Percentiles rank a stretch among this genome's conserved stretches.
Evolutionary conservation across 768 basidiomycete species (phyloP).

Genomic region (Aureoboletus auriporus): DNA sequence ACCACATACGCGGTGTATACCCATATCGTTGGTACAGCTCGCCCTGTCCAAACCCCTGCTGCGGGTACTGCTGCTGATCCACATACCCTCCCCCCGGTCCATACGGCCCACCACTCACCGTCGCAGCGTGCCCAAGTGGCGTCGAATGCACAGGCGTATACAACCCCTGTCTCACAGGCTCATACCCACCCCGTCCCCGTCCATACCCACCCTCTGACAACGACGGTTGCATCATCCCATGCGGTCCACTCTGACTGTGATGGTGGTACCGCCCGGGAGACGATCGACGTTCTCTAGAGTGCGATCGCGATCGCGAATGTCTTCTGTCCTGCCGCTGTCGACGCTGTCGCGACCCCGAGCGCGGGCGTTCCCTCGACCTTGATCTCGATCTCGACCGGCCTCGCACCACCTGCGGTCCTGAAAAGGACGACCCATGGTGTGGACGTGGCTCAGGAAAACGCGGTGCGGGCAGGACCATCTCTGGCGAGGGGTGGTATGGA

Average conservation of each 20-base stretch:
- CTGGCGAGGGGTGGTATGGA: slow-evolving; percentile 1
- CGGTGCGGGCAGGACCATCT: background rate
- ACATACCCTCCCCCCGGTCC: background rate
- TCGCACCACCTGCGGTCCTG: too few species aligned
- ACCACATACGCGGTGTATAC: slow-evolving; percentile 34
- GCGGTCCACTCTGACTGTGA: background rate
- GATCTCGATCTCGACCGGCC: too few species aligned
- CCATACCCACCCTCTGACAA: background rate
- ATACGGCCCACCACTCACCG: background rate
- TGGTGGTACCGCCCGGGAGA: background rate
- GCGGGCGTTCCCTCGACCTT: slow-evolving; percentile 5
- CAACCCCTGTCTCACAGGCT: background rate
- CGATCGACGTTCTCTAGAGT: background rate
- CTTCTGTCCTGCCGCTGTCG: too few species aligned
- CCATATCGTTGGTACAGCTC: background rate
- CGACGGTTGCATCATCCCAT: background rate
- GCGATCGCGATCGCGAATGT: too few species aligned
- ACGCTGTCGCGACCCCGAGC: slow-evolving; percentile 6
- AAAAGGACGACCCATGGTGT: too few species aligned
- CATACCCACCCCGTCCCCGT: background rate
- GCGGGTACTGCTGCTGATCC: too few species aligned
- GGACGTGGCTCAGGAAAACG: background rate
- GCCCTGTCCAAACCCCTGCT: too few species aligned
- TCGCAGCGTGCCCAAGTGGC: background rate
- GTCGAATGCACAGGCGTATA: slow-evolving; percentile 4